Evolutionary conservation across 345 rosid genomes (phyloP), one percentile per base, ranked within the genome.

Genomic region (Crucihimalaya himalaica): DNA sequence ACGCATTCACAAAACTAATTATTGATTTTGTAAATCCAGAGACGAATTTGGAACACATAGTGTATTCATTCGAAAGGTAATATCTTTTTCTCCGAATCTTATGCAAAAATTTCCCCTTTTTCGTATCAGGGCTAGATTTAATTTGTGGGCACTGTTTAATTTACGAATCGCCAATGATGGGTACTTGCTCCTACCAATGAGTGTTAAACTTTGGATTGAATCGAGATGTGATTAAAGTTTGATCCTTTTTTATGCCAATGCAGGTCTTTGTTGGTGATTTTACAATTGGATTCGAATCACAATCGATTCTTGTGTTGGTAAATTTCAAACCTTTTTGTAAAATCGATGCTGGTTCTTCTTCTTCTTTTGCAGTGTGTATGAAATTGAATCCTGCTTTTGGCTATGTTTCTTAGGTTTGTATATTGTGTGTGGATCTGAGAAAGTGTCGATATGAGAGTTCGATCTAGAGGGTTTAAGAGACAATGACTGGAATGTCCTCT

Each of bases 401-500:
- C 32, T 75, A 13, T 28, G 47, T 25, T 19, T 74, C 16, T 64
- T 72, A 64, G 59, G 64, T 63, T 72, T 68, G 57, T 72, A 45
- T 16, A 15, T 70, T 79, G 79, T 69, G 68, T 47, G 60, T 59
- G 74, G 69, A 71, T 69, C 63, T 57, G 79, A 71, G 57, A 71
- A 47, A 56, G 66, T 34, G 80, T 67, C 40, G 48, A 71, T 51
- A 70, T 79, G 86, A 68, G 81, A 84, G 45, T 74, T 68, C 80
- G 78, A 64, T 45, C 51, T 59, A 79, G 73, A 56, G 83, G 81
- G 70, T 80, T 79, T 80, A 82, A 85, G 86, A 81, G 72, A 82
- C 84, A 84, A 89, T 89, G 95, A 86, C 81, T 82, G 93, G 86
- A 78, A 78, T 83, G 92, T 86, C 89, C 80, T 84, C 84, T 81